phyloP scores from a whole-genome alignment of 441 rosid genomes.

The Euphorbia celastroides region DNA sequence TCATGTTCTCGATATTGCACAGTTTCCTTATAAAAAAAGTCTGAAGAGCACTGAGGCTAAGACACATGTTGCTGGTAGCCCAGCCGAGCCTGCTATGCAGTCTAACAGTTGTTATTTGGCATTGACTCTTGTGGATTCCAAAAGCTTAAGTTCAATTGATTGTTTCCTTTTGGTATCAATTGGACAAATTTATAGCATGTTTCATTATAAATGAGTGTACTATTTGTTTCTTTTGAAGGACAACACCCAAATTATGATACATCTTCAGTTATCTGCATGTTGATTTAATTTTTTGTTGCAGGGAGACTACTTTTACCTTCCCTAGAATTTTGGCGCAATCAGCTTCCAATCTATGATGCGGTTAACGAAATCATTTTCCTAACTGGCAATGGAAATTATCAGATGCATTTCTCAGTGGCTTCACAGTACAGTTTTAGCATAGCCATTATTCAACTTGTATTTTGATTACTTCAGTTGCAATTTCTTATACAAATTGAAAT shows the following conservation, averaged over 20 bases:
- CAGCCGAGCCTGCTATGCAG: constrained; percentile 18
- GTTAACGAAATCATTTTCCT: too few relatives aligned
- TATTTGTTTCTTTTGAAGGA: not conserved
- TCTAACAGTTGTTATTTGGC: constrained; percentile 6
- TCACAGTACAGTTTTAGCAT: too few relatives aligned
- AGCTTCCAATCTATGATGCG: constrained; percentile 57
- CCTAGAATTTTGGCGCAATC: constrained; percentile 71
- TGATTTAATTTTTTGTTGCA: constrained; percentile 30
- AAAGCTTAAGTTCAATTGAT: not conserved
- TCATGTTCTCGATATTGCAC: constrained; percentile 71
- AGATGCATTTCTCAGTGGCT: too few relatives aligned
- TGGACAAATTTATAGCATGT: not conserved
- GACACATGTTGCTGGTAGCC: constrained; percentile 38
- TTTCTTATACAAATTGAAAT: too few relatives aligned
- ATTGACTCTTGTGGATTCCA: not conserved
- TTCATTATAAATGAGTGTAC: not conserved
- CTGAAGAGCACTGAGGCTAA: constrained; percentile 53
- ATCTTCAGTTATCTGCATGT: not conserved
- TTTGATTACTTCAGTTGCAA: too few relatives aligned
- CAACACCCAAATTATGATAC: not conserved
- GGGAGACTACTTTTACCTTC: constrained; percentile 65
- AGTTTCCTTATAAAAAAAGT: constrained; percentile 68
- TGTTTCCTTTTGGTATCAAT: not conserved
- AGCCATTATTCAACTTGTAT: too few relatives aligned
- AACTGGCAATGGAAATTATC: too few relatives aligned